Evolutionary conservation across 2,329 filamentous ascomycete genomes (phyloP), one percentile per base, ranked within the genome.

Genomic region (Lasiodiplodia gonubiensis): DNA sequence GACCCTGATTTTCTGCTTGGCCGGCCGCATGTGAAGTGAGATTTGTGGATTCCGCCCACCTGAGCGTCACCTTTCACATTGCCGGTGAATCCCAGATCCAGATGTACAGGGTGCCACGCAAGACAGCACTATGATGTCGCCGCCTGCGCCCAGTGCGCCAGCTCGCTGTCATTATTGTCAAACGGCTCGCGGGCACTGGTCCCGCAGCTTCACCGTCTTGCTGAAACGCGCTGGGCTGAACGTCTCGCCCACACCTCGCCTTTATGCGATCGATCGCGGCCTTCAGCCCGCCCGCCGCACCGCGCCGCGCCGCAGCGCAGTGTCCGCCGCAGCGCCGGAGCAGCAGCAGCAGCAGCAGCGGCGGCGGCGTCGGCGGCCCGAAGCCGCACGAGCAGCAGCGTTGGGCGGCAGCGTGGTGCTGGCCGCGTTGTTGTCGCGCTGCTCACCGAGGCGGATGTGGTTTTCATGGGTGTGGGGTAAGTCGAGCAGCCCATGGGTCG

Each of bases 61-160:
- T 66, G 64, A 57, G 59, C 59, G 57, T 61, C 57, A 61, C 57
- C 57, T 49, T 12, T 25, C 57, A 25, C 57, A 16, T 35, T n/a
- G 52, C 39, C 63, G 51, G 51, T 48, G 51, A 65, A 65, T 65
- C 59, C 59, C 52, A 66, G 64, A 66, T 66, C 64, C 52, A 66
- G 49, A 66, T 57, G 57, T 42, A 57, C 52, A 48, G 39, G 42
- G 64, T 66, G 64, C 64, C 64, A 66, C 64, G 64, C 64, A 66
- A 57, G 52, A 59, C 64, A 23, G 52, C 64, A 57, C 52, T 49
- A 66, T 66, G 64, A 66, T 66, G 64, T 66, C 27, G 64, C 64
- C 64, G 64, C 52, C 64, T 25, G 46, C 23, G 42, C 59, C 42
- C 59, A 63, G 46, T 51, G 59, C 59, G 59, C 46, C 59, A 27